Evolutionary conservation across 345 rosid species (phyloP).

Genomic region (Erodium maritimum): DNA sequence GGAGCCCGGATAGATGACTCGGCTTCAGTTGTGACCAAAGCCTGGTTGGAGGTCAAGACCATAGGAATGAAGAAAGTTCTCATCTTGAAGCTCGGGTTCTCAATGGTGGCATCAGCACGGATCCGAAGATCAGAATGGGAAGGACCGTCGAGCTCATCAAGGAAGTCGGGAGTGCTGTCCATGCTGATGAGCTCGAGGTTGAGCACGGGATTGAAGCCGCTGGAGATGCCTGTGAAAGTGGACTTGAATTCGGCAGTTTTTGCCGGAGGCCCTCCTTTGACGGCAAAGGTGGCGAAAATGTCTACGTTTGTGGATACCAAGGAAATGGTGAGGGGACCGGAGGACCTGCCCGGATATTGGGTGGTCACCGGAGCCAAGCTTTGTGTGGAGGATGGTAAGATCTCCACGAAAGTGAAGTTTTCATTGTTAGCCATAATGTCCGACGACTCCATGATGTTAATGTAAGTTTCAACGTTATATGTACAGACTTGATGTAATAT

Average conservation of each 20-base stretch:
- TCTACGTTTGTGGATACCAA: constrained; percentile 72
- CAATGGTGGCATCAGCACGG: constrained; percentile 49
- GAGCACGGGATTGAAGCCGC: constrained; percentile 36
- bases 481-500: no score
- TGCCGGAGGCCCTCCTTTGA: constrained; percentile 64
- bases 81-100: constrained; percentile 82
- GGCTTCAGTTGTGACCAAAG: constrained; percentile 73
- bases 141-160: constrained; percentile 42
- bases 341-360: constrained; percentile 88
- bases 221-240: constrained; percentile 39
- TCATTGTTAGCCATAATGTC: constrained; percentile 68
- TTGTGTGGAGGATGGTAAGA: constrained; percentile 56
- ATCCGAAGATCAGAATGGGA: constrained; percentile 81
- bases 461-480: no score
- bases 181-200: constrained; percentile 42
- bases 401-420: constrained; percentile 72
- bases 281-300: constrained; percentile 48
- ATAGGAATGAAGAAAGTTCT: constrained; percentile 77
- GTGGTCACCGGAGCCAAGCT: constrained; percentile 93
- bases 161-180: constrained; percentile 68
- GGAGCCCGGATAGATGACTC: constrained; percentile 54
- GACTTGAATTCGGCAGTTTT: constrained; percentile 81
- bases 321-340: constrained; percentile 85
- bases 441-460: constrained; percentile 53
- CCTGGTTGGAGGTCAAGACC: constrained; percentile 85